Conservation (phyloP, 2,329 filamentous ascomycete species). For the Laburnicola sp. region DNA sequence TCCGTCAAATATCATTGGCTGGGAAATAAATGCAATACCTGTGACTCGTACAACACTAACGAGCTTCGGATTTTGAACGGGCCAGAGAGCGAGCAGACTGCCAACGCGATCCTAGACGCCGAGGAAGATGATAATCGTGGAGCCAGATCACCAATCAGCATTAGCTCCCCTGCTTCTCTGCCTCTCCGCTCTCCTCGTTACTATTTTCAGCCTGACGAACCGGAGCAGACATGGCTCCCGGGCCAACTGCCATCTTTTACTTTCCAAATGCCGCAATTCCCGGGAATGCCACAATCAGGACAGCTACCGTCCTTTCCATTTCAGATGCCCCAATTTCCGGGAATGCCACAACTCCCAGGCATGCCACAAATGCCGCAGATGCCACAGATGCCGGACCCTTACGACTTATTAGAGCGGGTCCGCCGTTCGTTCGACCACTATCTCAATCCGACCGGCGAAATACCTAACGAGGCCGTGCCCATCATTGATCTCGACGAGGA, state of each 20-base stretch:
- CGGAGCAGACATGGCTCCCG: constrained; percentile 44
- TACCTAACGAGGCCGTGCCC: constrained; percentile 37
- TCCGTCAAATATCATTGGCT: constrained; percentile 92
- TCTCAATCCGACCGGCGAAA: constrained; percentile 45
- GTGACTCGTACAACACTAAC: constrained; percentile 57
- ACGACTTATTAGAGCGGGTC: constrained; percentile 42
- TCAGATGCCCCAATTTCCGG: constrained; percentile 32
- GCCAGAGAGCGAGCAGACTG: constrained; percentile 40
- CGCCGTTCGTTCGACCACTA: constrained; percentile 49
- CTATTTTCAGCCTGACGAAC: constrained; percentile 44
- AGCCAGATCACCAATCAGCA: constrained; percentile 34
- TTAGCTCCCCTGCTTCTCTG: constrained; percentile 37
- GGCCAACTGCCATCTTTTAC: constrained; percentile 42
- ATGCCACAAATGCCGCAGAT: constrained; percentile 36
- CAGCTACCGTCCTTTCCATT: constrained; percentile 43
- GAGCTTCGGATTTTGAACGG: constrained; percentile 51
- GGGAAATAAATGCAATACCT: constrained; percentile 79
- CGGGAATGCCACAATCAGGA: constrained; percentile 31
- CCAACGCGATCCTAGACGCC: constrained; percentile 37
- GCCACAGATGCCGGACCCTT: constrained; percentile 39
- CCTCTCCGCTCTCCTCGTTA: constrained; percentile 41
- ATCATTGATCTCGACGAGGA: constrained; percentile 44
- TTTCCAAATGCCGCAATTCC: constrained; percentile 43
- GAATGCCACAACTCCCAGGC: constrained; percentile 33
- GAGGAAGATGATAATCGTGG: constrained; percentile 29